These are phyloP conservation scores for Clathrus columnatus DNA, from an alignment of 768 basidiomycete genomes.

Conservation along the genomic window DNA sequence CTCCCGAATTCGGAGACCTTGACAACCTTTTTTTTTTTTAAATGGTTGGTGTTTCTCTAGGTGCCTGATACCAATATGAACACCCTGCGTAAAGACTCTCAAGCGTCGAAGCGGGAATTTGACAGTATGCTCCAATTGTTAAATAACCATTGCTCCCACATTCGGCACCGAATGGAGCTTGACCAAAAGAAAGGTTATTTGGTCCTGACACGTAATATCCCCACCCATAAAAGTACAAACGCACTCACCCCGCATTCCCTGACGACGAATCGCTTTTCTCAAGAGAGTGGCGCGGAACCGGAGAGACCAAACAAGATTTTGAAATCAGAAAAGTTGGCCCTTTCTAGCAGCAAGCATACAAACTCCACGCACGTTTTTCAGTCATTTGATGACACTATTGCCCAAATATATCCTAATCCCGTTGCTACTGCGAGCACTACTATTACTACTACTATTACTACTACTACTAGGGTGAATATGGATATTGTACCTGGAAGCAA, in stretches of 20 bases:
- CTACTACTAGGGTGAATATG: neutral
- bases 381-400: neutral
- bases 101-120: slow-evolving; percentile 7
- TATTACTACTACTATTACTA: neutral
- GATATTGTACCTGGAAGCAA: neutral
- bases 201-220: neutral
- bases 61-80: slow-evolving; percentile 7
- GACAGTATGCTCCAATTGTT: slow-evolving; percentile 9
- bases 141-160: slow-evolving; percentile 4
- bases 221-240: neutral
- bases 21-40: neutral
- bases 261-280: neutral
- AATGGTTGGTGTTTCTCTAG: neutral
- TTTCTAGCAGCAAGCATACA: neutral
- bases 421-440: neutral
- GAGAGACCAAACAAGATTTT: neutral
- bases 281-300: neutral
- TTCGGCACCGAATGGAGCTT: slow-evolving; percentile 4
- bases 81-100: slow-evolving; percentile 2
- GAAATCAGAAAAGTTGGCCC: neutral
- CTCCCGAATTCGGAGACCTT: neutral
- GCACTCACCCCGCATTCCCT: neutral
- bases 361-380: neutral
- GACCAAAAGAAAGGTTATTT: neutral
- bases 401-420: neutral